Conservation (phyloP, 2,329 filamentous ascomycete species). For the Fusarium torulosum region DNA sequence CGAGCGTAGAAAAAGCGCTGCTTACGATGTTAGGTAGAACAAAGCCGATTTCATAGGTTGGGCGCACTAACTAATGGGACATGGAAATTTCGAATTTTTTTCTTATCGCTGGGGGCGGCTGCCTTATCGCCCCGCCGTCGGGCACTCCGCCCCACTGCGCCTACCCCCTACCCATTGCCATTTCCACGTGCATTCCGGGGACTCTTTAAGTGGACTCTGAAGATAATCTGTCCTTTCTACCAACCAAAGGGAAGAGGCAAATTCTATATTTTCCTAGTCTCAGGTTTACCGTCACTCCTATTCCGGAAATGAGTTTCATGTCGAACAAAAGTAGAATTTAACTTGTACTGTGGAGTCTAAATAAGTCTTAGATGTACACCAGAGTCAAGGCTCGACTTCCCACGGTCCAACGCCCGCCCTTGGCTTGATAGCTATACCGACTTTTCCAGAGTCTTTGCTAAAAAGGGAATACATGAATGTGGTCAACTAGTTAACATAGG, state of each 20-base stretch:
- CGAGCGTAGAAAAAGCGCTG: slow-evolving; percentile 42
- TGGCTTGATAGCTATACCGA: slow-evolving; percentile 13
- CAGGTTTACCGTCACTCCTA: slow-evolving; percentile 1
- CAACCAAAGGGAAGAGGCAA: slow-evolving; percentile 3
- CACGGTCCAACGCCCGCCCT: slow-evolving; percentile 30
- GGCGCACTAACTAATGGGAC: slow-evolving; percentile 27
- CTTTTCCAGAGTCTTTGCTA: slow-evolving; percentile 33
- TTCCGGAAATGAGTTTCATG: not conserved
- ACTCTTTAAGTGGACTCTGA: slow-evolving; percentile 27
- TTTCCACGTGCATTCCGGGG: slow-evolving; percentile 45
- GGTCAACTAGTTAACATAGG: slow-evolving; percentile 30
- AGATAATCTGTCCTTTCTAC: not conserved
- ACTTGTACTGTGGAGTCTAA: slow-evolving; percentile 23
- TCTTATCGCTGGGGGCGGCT: slow-evolving; percentile 34
- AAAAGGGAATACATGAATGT: slow-evolving; percentile 30
- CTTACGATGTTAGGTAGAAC: slow-evolving; percentile 39
- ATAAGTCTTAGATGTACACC: slow-evolving; percentile 25
- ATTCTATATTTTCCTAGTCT: not conserved
- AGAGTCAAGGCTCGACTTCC: slow-evolving; percentile 15
- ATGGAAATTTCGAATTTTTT: slow-evolving; percentile 36
- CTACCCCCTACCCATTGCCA: slow-evolving; percentile 15
- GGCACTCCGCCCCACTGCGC: slow-evolving; percentile 30
- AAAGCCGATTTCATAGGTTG: slow-evolving; percentile 34
- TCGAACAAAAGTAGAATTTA: not conserved
- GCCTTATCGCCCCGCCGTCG: slow-evolving; percentile 29